Evolutionary conservation across 805 yeast species (phyloP).

Genomic region (Tanozyma kutaoensis): DNA sequence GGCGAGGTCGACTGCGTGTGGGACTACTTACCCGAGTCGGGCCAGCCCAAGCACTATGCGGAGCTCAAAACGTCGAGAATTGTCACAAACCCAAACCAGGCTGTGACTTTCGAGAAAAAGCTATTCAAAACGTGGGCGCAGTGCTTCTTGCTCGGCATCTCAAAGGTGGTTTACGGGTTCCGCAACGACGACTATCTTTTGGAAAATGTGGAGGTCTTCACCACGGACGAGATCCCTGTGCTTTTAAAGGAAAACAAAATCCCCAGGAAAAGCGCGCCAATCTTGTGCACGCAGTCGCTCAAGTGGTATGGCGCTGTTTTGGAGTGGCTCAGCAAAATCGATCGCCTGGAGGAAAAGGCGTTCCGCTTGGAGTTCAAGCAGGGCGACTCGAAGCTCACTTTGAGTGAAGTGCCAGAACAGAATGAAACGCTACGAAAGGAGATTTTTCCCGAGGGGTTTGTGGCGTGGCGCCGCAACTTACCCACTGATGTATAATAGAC

Average conservation of each 20-base stretch:
- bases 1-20: slow-evolving; percentile 90
- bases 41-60: slow-evolving; percentile 58
- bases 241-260: slow-evolving; percentile 40
- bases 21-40: slow-evolving; percentile 50
- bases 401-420: no score
- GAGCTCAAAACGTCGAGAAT: slow-evolving; percentile 68
- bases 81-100: slow-evolving; percentile 42
- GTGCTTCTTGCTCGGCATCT: slow-evolving; percentile 77
- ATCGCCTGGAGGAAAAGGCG: no score
- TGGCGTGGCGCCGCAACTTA: no score
- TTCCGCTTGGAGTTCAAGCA: no score
- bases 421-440: no score
- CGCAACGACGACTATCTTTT: slow-evolving; percentile 62
- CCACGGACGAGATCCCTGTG: slow-evolving; percentile 69
- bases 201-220: slow-evolving; percentile 57
- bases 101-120: slow-evolving; percentile 60
- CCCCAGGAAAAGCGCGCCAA: slow-evolving; percentile 20
- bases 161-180: slow-evolving; percentile 74
- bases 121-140: slow-evolving; percentile 85
- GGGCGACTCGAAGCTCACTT: no score
- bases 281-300: slow-evolving; percentile 66
- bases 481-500: no score
- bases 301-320: slow-evolving; percentile 79
- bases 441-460: no score
- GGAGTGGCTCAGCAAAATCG: slow-evolving; percentile 52